Conservation (phyloP, 306 rosid genomes). For the Castanea sativa region DNA sequence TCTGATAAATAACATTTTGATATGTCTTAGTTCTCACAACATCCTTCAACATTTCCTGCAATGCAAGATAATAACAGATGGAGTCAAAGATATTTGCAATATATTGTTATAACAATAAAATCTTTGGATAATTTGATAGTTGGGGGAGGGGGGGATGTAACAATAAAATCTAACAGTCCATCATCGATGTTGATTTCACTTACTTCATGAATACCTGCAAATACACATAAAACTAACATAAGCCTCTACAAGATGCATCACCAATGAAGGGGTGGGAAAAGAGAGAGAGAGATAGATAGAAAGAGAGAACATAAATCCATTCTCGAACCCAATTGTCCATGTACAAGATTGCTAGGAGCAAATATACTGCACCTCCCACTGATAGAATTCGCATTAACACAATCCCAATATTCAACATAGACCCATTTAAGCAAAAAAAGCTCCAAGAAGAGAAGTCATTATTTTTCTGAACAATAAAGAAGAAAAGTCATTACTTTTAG, state of each 20-base stretch:
- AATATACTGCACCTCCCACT: neutral
- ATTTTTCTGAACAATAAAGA: neutral
- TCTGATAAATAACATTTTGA: constrained; percentile 95
- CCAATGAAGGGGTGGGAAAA: neutral
- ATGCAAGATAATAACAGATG: constrained; percentile 4
- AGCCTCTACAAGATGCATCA: constrained; percentile 10
- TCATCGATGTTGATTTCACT: constrained; percentile 40
- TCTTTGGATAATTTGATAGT: neutral
- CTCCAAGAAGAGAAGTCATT: neutral
- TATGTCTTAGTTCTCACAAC: constrained; percentile 89
- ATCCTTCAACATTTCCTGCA: constrained; percentile 99
- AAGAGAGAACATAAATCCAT: neutral
- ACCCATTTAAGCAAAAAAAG: neutral
- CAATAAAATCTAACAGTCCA: neutral
- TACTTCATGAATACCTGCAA: constrained; percentile 99
- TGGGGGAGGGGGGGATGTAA: neutral
- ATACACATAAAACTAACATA: constrained; percentile 14
- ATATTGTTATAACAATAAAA: constrained; percentile 1
- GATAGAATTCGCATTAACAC: neutral
- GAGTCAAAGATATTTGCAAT: neutral
- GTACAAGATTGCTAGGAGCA: neutral
- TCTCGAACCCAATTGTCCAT: neutral
- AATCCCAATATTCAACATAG: neutral
- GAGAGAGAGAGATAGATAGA: neutral
- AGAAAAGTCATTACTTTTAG: neutral